phyloP scores from a whole-genome alignment of 2,329 filamentous ascomycete genomes.

The Hypoxylon sp. region DNA sequence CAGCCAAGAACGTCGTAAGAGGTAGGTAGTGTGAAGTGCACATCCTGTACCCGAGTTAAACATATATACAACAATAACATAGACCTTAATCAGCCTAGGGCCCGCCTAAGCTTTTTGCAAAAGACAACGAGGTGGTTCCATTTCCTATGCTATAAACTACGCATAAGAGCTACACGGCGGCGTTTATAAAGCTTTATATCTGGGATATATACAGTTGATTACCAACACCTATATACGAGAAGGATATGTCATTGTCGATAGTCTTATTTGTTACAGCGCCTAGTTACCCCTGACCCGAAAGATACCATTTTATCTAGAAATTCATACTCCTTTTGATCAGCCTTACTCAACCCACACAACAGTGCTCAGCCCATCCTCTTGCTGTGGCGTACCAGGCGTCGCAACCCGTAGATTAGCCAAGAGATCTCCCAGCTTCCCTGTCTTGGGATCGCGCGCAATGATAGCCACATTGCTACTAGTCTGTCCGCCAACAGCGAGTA shows the following conservation, averaged over 20 bases:
- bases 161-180: background rate
- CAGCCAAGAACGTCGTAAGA: too few relatives aligned
- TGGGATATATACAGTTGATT: conserved; percentile 16
- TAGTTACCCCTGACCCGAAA: background rate
- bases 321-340: background rate
- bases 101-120: too few relatives aligned
- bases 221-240: conserved; percentile 3
- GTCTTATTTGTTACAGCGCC: background rate
- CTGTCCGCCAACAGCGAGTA: conserved; percentile 76
- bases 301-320: conserved; percentile 2
- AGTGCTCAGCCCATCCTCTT: conserved; percentile 65
- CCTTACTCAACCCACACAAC: conserved; percentile 65
- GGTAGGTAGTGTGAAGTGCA: too few relatives aligned
- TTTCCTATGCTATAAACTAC: background rate
- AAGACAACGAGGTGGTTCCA: too few relatives aligned
- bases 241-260: background rate
- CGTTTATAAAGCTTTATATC: background rate
- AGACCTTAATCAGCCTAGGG: too few relatives aligned
- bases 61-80: too few relatives aligned
- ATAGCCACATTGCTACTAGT: conserved; percentile 72
- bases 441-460: conserved; percentile 67
- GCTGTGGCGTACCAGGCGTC: conserved; percentile 57
- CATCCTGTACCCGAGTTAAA: too few relatives aligned
- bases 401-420: conserved; percentile 60
- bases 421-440: conserved; percentile 68